These are phyloP conservation scores for Xylaria cubensis DNA, from an alignment of 495 filamentous ascomycete genomes.

Conservation along the genomic window DNA sequence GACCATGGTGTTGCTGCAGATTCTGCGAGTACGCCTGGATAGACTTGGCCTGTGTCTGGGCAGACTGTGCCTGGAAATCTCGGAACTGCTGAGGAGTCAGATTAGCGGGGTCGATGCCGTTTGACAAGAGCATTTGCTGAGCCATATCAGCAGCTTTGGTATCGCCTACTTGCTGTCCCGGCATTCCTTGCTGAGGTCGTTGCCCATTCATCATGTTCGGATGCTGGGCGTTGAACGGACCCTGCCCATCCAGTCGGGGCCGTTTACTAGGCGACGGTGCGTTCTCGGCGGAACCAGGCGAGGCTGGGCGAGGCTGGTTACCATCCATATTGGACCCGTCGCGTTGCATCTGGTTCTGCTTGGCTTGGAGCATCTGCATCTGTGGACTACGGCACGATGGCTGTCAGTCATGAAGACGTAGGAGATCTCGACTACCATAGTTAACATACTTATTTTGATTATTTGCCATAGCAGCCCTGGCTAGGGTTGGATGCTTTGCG, in stretches of 20 bases:
- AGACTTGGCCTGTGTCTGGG: conserved; percentile 73
- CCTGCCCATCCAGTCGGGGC: conserved; percentile 77
- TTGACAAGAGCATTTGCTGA: conserved; percentile 66
- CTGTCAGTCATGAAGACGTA: conserved; percentile 33
- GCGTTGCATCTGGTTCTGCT: conserved; percentile 77
- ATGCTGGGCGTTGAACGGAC: conserved; percentile 70
- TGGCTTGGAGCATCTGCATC: conserved; percentile 71
- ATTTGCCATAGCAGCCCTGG: conserved; percentile 79
- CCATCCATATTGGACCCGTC: conserved; percentile 88
- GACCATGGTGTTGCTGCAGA: conserved; percentile 79
- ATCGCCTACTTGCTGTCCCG: conserved; percentile 71
- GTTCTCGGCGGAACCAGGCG: conserved; percentile 82
- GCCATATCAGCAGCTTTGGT: conserved; percentile 55
- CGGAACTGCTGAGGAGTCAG: conserved; percentile 81
- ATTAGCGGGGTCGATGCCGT: conserved; percentile 75
- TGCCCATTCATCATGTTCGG: conserved; percentile 80
- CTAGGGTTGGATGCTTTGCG: conserved; percentile 60
- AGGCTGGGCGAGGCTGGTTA: conserved; percentile 79
- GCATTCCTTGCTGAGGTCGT: conserved; percentile 73
- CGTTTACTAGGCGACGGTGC: conserved; percentile 92
- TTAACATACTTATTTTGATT: conserved; percentile 71
- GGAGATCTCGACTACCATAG: neutral
- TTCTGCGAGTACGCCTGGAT: conserved; percentile 86
- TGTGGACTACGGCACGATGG: conserved; percentile 58
- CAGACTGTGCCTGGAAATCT: conserved; percentile 67